Conservation (phyloP, 768 basidiomycete species). For the Hemileccinum rubropunctum region DNA sequence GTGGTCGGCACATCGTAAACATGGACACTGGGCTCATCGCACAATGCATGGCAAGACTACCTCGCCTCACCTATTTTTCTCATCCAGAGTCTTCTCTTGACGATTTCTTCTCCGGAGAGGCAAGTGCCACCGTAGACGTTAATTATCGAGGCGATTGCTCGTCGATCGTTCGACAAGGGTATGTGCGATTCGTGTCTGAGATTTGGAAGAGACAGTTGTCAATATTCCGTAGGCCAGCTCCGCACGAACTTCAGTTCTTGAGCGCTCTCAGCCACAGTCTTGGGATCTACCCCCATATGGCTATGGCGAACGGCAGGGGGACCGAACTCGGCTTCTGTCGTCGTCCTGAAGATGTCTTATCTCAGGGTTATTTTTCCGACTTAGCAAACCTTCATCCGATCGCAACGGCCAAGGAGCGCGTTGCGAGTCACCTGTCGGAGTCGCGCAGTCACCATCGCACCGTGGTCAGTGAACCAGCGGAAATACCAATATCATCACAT, state of each 20-base stretch:
- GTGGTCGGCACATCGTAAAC: background rate
- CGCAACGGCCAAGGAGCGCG: background rate
- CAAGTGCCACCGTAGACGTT: background rate
- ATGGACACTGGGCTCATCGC: conserved; percentile 12
- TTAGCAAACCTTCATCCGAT: background rate
- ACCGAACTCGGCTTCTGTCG: background rate
- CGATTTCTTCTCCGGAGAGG: conserved; percentile 12
- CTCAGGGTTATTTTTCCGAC: background rate
- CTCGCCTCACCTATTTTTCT: conserved; percentile 8
- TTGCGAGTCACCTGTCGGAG: background rate
- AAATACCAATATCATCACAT: background rate
- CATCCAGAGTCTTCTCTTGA: conserved; percentile 12
- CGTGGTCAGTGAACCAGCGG: background rate
- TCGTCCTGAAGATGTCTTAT: background rate
- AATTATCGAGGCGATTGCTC: background rate
- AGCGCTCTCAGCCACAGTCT: conserved; percentile 4
- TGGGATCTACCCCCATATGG: background rate
- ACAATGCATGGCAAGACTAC: conserved; percentile 13
- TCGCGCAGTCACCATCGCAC: background rate
- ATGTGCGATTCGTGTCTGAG: background rate
- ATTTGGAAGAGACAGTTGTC: background rate
- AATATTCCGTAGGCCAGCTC: conserved; percentile 1
- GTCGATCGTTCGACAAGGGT: background rate
- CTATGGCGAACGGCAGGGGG: background rate
- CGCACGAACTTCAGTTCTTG: conserved; percentile 8